Evolutionary conservation across 768 basidiomycete species (phyloP).

Genomic region (Suillus placidus): DNA sequence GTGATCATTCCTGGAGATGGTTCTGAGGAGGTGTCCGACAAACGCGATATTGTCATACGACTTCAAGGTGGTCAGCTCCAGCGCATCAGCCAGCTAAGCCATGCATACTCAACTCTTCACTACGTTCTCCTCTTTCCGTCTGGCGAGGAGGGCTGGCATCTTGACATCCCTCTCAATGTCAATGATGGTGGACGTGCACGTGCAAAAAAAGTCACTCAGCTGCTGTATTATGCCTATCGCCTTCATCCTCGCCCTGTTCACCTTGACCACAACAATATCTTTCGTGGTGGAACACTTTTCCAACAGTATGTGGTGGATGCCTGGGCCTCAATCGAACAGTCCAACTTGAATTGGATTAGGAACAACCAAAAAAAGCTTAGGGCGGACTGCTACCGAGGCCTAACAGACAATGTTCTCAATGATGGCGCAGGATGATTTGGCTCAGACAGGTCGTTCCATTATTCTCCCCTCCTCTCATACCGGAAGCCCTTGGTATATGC

Average conservation of each 20-base stretch:
- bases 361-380: too few species aligned
- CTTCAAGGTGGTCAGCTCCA: constrained; percentile 23
- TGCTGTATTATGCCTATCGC: constrained; percentile 34
- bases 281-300: constrained; percentile 42
- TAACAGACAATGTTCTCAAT: constrained; percentile 5
- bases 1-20: constrained; percentile 26
- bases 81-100: constrained; percentile 37
- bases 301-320: constrained; percentile 22
- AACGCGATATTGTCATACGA: constrained; percentile 39
- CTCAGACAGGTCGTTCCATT: constrained; percentile 34
- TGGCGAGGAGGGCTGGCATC: constrained; percentile 12
- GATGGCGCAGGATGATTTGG: constrained; percentile 31
- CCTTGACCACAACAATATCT: constrained; percentile 31
- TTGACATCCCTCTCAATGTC: constrained; percentile 18
- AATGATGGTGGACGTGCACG: too few species aligned
- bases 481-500: constrained; percentile 46
- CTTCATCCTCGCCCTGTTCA: constrained; percentile 28
- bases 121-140: constrained; percentile 51
- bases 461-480: constrained; percentile 46
- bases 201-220: constrained; percentile 31
- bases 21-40: constrained; percentile 8
- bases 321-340: too few species aligned
- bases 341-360: constrained; percentile 27
- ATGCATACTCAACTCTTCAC: constrained; percentile 41
- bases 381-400: too few species aligned